Percentiles rank a stretch among this genome's conserved stretches.
These are phyloP conservation scores for Diaporthe sp. DNA, from an alignment of 2,329 filamentous ascomycete genomes.

Conservation along the genomic window DNA sequence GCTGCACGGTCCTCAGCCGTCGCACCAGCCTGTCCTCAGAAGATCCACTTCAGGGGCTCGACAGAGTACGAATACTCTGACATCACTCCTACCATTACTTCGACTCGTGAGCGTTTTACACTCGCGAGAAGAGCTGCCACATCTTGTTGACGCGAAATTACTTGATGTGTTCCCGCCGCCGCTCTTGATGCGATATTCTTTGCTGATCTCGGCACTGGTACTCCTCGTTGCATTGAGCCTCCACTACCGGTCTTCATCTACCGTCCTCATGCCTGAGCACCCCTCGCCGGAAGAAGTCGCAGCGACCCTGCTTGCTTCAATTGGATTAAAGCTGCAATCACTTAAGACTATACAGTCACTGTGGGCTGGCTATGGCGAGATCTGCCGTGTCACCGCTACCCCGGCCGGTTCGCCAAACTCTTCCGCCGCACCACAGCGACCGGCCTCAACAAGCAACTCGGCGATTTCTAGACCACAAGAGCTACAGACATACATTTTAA, in stretches of 20 bases:
- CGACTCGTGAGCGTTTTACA: neutral
- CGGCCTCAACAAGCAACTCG: neutral
- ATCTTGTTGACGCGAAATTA: neutral
- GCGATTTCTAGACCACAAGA: conserved; percentile 36
- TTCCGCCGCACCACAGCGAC: neutral
- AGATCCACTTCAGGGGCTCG: neutral
- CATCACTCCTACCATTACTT: neutral
- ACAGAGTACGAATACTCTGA: neutral
- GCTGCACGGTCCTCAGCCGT: neutral
- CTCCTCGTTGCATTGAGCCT: conserved; percentile 11
- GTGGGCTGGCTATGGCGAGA: conserved; percentile 68
- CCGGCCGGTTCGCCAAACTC: conserved; percentile 38
- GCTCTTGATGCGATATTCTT: neutral
- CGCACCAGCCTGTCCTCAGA: conserved; percentile 1
- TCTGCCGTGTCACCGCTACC: conserved; percentile 66
- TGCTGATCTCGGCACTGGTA: conserved; percentile 1
- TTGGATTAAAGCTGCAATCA: conserved; percentile 49
- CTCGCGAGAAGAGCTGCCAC: neutral
- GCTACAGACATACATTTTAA: conserved; percentile 67
- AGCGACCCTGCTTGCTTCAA: conserved; percentile 17
- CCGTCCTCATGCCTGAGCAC: neutral
- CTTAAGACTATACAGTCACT: conserved; percentile 57
- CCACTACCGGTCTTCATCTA: neutral
- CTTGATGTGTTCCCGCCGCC: neutral
- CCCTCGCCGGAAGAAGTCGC: conserved; percentile 2